Conservation (phyloP, 129 eudicot species). For the Apium graveolens region DNA sequence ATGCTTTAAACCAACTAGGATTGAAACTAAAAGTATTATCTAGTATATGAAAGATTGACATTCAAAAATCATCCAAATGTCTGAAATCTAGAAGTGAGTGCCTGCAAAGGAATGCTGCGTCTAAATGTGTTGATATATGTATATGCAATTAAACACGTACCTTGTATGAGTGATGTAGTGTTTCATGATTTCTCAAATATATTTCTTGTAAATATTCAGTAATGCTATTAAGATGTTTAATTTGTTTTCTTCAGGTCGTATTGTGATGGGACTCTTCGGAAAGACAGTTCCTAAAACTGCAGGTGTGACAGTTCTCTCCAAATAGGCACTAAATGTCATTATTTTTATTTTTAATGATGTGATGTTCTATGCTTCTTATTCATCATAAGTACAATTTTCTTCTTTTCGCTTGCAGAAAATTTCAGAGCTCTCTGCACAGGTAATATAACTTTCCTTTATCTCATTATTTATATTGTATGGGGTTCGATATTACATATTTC, state of each 20-base stretch:
- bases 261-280: slow-evolving; percentile 90
- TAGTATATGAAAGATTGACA: background rate
- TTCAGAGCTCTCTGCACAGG: slow-evolving; percentile 97
- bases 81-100: too few species aligned
- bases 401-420: slow-evolving; percentile 49
- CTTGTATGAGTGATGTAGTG: background rate
- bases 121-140: background rate
- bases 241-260: slow-evolving; percentile 53
- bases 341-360: background rate
- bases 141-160: background rate
- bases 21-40: background rate
- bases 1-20: background rate
- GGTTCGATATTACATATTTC: background rate
- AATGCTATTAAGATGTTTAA: background rate
- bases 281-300: slow-evolving; percentile 92
- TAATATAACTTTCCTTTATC: slow-evolving; percentile 7
- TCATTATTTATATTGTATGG: background rate
- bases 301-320: slow-evolving; percentile 34
- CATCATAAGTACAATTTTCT: slow-evolving; percentile 2
- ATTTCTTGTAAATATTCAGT: background rate
- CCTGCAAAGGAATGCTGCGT: background rate
- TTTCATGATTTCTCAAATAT: too few species aligned
- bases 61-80: background rate
- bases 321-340: background rate
- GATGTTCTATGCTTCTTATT: background rate